Evolutionary conservation across 1,284 basidiomycete genomes (phyloP).

Genomic region (Boletus smithii): DNA sequence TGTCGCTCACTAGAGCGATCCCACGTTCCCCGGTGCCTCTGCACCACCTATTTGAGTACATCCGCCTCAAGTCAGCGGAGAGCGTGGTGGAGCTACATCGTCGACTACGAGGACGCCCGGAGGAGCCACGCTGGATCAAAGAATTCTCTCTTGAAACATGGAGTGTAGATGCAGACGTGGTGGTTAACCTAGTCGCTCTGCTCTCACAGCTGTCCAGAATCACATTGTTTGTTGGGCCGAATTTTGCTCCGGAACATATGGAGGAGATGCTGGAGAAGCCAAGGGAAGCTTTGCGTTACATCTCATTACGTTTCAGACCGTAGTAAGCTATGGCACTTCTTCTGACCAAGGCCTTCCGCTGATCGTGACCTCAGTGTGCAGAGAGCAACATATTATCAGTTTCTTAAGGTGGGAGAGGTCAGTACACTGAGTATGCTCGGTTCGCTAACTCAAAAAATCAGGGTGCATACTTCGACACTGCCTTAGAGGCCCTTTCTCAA

Average conservation of each 20-base stretch:
- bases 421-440: not conserved
- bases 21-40: slow-evolving; percentile 52
- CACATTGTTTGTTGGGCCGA: slow-evolving; percentile 52
- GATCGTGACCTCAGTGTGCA: slow-evolving; percentile 47
- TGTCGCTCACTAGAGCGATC: slow-evolving; percentile 54
- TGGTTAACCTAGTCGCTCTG: slow-evolving; percentile 53
- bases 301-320: slow-evolving; percentile 62
- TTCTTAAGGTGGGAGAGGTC: slow-evolving; percentile 47
- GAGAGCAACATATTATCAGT: slow-evolving; percentile 65
- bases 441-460: slow-evolving; percentile 25
- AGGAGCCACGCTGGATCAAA: slow-evolving; percentile 40
- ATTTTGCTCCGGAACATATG: slow-evolving; percentile 63
- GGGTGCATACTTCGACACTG: slow-evolving; percentile 70
- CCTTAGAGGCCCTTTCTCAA: slow-evolving; percentile 47
- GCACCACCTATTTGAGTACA: slow-evolving; percentile 47
- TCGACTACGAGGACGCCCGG: slow-evolving; percentile 41
- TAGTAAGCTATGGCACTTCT: slow-evolving; percentile 47
- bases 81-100: slow-evolving; percentile 48
- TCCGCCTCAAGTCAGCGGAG: slow-evolving; percentile 43
- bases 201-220: slow-evolving; percentile 48
- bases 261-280: slow-evolving; percentile 52
- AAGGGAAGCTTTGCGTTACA: slow-evolving; percentile 36
- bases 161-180: slow-evolving; percentile 60
- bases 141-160: slow-evolving; percentile 52
- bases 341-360: not conserved